These are phyloP conservation scores for Toxoplasma gondii DNA, from an alignment of 169 alveolate species.

Conservation along the genomic window DNA sequence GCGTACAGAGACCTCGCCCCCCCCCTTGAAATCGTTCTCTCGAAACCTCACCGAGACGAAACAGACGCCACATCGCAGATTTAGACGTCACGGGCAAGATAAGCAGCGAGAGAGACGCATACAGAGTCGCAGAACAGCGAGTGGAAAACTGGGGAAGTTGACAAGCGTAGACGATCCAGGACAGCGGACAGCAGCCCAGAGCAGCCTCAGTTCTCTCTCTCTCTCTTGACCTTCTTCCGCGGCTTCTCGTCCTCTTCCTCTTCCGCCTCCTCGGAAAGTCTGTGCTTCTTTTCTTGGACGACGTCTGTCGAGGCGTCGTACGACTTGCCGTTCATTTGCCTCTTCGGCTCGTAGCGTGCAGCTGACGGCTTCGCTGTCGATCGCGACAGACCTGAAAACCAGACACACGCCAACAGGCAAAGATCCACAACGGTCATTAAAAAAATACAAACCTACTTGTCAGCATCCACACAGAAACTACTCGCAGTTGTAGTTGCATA, in stretches of 20 bases:
- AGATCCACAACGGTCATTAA: slow-evolving; percentile 6
- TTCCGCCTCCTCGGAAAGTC: neutral
- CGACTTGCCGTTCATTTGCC: slow-evolving; percentile 14
- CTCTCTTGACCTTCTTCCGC: neutral
- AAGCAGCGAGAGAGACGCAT: neutral
- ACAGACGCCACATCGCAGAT: neutral
- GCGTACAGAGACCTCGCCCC: neutral
- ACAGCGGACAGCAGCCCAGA: neutral
- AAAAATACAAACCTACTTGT: no score
- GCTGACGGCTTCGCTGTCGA: slow-evolving; percentile 40
- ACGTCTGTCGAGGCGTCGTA: slow-evolving; percentile 62
- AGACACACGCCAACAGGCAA: neutral
- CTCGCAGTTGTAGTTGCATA: no score
- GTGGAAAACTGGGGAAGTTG: neutral
- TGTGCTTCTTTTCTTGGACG: slow-evolving; percentile 30
- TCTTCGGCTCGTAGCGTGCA: slow-evolving; percentile 46
- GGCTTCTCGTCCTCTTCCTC: slow-evolving; percentile 14
- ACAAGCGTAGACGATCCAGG: no score
- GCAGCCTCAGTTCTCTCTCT: neutral
- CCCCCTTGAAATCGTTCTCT: neutral
- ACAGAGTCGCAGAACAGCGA: neutral
- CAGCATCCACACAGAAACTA: no score
- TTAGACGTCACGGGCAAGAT: neutral
- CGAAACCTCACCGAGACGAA: neutral
- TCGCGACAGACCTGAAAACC: slow-evolving; percentile 8